phyloP scores from a whole-genome alignment of 129 eudicot genomes.

The Chrysanthemum seticuspe region DNA sequence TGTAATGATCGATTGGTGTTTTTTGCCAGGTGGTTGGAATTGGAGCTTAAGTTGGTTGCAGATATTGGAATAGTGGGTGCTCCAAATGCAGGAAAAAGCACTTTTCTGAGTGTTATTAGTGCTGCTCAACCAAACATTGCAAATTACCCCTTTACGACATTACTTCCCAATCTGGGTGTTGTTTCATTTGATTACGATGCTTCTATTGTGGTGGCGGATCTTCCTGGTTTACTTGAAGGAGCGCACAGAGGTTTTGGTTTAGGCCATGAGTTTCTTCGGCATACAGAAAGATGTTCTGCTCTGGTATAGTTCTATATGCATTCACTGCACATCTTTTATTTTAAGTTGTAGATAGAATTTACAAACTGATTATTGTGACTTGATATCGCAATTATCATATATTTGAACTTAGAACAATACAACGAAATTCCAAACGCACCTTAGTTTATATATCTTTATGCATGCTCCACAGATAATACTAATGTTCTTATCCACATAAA shows the following conservation, averaged over 20 bases:
- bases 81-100: conserved; percentile 98
- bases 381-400: too few species aligned
- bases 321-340: neutral
- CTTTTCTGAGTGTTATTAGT: conserved; percentile 77
- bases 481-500: neutral
- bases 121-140: conserved; percentile 94
- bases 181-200: conserved; percentile 86
- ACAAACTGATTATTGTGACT: too few species aligned
- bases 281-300: conserved; percentile 93
- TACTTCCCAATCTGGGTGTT: conserved; percentile 91
- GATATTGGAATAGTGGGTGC: conserved; percentile 98
- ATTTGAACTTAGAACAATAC: too few species aligned
- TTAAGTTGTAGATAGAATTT: neutral
- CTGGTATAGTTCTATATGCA: conserved; percentile 54
- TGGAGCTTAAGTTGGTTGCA: conserved; percentile 95
- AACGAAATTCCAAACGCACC: too few species aligned
- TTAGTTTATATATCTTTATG: too few species aligned
- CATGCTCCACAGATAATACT: neutral
- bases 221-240: conserved; percentile 97
- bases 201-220: conserved; percentile 88
- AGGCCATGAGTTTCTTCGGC: conserved; percentile 95
- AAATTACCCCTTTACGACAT: conserved; percentile 88
- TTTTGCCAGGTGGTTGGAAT: conserved; percentile 87
- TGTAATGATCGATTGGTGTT: conserved; percentile 20
- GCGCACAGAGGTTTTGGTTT: conserved; percentile 97